Evolutionary conservation across 768 basidiomycete genomes (phyloP), one percentile per base, ranked within the genome.

Genomic region (Lactifluus volemus): DNA sequence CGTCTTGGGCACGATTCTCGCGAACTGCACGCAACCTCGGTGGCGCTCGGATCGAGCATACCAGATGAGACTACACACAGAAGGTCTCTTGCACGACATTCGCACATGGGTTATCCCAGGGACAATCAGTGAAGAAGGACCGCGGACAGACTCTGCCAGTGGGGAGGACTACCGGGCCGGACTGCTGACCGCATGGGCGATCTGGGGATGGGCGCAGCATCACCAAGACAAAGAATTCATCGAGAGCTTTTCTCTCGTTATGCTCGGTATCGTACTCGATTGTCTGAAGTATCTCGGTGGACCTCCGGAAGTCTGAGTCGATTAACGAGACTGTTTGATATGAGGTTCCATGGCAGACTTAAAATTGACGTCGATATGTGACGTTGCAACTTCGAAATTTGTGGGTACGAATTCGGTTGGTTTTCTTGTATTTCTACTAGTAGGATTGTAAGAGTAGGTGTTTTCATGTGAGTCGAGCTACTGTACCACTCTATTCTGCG

Each of bases 121-220:
- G 2, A 25, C 25, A 25, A 25, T 25, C 25, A 25, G 25, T 25
- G 39, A 42, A 38, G 38, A 38, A 21, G 21, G 11, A 14, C 45
- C 9, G 12, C 25, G 25, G 25, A 25, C 25, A 2, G 25, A 25
- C 25, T n/a, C 44, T 5, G 12, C 45, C 25, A 25, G 25, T 25
- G 25, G 25, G 45, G 45, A 47, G 11, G 45, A 12, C 4, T 25
- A 21, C 4, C 45, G 45, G 45, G 45, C 45, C 45, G 45, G 39
- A 30, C 42, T 42, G 53, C 29, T 14, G 17, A 41, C 6, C 15
- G 53, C 53, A 2, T 53, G 53, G 53, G 38, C 21, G 21, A 19
- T 14, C 17, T 42, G 53, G 53, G 25, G 32, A 2, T 53, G 53
- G 53, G 53, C 41, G 60, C 74, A 78, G 29, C 67, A 74, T 47